Percentiles rank a stretch among this genome's conserved stretches.
phyloP scores from a whole-genome alignment of 2,329 filamentous ascomycete genomes.

The Fusarium irregulare region DNA sequence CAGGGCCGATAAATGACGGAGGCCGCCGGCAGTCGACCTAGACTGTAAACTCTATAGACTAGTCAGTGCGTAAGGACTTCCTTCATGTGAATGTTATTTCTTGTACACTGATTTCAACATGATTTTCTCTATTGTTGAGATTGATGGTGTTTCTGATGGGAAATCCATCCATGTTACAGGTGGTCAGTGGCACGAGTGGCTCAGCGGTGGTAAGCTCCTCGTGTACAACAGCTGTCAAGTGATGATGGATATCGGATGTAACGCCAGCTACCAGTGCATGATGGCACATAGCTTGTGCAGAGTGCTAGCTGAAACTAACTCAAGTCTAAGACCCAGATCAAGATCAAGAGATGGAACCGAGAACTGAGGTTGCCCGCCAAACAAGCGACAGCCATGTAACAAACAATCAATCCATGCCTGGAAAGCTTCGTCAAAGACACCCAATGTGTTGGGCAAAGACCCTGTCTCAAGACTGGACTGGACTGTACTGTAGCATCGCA shows the following conservation, averaged over 20 bases:
- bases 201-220: constrained; percentile 4
- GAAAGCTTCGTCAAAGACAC: constrained; percentile 9
- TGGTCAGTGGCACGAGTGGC: constrained; percentile 15
- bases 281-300: not conserved
- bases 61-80: not conserved
- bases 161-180: not conserved
- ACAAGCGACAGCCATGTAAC: not conserved
- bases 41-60: not conserved
- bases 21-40: constrained; percentile 6
- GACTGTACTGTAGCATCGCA: not conserved
- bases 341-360: not conserved
- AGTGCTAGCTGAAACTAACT: constrained; percentile 26
- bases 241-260: not conserved
- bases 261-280: not conserved
- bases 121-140: not conserved
- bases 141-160: not conserved
- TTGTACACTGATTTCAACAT: not conserved
- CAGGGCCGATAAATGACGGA: constrained; percentile 27
- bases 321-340: constrained; percentile 7
- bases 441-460: not conserved
- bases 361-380: constrained; percentile 7
- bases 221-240: constrained; percentile 14
- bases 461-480: constrained; percentile 3
- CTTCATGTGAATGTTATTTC: not conserved
- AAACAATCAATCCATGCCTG: not conserved